Evolutionary conservation across 2,329 filamentous ascomycete genomes (phyloP).

Genomic region (Bipolaris zeicola): DNA sequence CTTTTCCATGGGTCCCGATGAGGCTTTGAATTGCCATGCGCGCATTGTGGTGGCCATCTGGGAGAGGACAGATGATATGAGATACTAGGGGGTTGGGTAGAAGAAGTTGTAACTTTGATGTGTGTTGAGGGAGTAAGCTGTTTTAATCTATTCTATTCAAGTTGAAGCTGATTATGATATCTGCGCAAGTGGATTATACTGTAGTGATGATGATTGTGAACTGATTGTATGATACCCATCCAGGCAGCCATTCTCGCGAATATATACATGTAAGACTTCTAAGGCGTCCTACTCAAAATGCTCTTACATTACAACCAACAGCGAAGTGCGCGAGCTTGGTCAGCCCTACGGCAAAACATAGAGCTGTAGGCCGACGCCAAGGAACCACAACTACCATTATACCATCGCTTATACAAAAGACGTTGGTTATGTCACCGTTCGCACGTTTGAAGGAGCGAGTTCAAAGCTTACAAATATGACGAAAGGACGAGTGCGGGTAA

Average conservation of each 20-base stretch:
- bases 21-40: slow-evolving; percentile 30
- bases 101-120: not conserved
- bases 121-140: not conserved
- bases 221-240: not conserved
- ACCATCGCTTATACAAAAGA: not conserved
- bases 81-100: not conserved
- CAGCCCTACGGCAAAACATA: not conserved
- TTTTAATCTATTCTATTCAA: not conserved
- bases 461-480: slow-evolving; percentile 1
- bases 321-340: slow-evolving; percentile 11
- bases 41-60: slow-evolving; percentile 58
- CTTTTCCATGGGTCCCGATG: slow-evolving; percentile 54
- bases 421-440: not conserved
- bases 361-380: not conserved
- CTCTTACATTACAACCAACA: not conserved
- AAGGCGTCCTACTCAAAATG: not conserved
- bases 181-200: not conserved
- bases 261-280: not conserved
- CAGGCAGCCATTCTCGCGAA: not conserved
- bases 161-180: not conserved
- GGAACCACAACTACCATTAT: not conserved
- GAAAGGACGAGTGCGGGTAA: not conserved
- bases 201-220: not conserved
- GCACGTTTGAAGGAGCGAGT: not conserved
- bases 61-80: not conserved